phyloP scores from a whole-genome alignment of 2,329 filamentous ascomycete species.

The Dryadomyces sulphureus region DNA sequence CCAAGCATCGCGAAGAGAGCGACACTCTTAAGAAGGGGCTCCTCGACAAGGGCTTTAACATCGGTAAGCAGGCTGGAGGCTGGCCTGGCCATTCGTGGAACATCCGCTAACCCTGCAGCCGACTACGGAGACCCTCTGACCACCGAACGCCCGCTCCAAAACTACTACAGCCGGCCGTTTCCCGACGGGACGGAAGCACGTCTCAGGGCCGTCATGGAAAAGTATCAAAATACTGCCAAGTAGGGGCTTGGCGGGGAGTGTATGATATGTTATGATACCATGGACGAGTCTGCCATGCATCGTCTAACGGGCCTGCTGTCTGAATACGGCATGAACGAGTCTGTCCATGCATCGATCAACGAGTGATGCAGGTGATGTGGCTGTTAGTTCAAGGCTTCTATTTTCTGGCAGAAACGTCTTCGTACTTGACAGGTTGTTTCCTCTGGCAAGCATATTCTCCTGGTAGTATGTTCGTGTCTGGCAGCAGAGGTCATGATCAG shows the following conservation, averaged over 20 bases:
- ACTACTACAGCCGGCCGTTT: constrained; percentile 11
- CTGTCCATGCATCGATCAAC: too few relatives aligned
- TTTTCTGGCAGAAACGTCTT: too few relatives aligned
- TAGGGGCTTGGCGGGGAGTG: not conserved
- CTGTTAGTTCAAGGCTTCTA: too few relatives aligned
- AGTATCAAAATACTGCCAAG: not conserved
- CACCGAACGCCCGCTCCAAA: constrained; percentile 18
- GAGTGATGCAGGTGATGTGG: too few relatives aligned
- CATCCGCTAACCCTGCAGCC: constrained; percentile 10
- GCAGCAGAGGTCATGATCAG: too few relatives aligned
- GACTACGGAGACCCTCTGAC: constrained; percentile 33
- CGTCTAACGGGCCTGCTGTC: too few relatives aligned
- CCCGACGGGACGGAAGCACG: constrained; percentile 21
- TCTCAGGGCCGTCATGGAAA: not conserved
- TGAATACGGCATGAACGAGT: too few relatives aligned
- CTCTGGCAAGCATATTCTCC: too few relatives aligned
- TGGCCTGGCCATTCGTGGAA: not conserved
- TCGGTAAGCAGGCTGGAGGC: constrained; percentile 19
- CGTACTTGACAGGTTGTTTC: too few relatives aligned
- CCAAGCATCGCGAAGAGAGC: constrained; percentile 27
- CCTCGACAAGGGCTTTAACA: constrained; percentile 29
- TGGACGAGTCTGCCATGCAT: too few relatives aligned
- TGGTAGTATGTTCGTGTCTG: too few relatives aligned
- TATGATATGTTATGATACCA: too few relatives aligned
- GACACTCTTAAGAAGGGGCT: constrained; percentile 24